Evolutionary conservation across 192 early-diverging fungal genomes (phyloP).

Genomic region (Haplosporangium gracile): DNA sequence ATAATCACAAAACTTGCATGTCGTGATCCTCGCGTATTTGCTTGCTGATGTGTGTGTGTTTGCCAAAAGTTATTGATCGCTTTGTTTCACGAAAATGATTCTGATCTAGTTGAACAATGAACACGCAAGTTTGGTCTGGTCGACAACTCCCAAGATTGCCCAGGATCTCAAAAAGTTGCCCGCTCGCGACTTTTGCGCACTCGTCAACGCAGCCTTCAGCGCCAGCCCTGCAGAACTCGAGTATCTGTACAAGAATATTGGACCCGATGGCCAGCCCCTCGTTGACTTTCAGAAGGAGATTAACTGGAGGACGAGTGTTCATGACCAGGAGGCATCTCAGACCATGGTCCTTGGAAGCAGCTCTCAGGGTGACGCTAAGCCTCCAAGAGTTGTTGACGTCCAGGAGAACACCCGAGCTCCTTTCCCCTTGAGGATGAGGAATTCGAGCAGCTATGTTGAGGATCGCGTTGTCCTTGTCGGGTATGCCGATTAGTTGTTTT

Average conservation of each 20-base stretch:
- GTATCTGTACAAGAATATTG: constrained; percentile 74
- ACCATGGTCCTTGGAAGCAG: constrained; percentile 10
- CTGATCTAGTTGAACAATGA: constrained; percentile 66
- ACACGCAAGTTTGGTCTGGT: constrained; percentile 92
- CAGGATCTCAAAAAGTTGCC: constrained; percentile 73
- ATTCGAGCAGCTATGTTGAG: constrained; percentile 81
- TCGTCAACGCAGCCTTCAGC: constrained; percentile 89
- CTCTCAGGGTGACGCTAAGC: constrained; percentile 45
- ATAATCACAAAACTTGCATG: neutral
- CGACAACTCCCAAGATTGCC: constrained; percentile 75
- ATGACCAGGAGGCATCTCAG: constrained; percentile 27
- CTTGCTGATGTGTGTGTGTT: neutral
- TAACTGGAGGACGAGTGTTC: constrained; percentile 75
- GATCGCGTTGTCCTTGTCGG: constrained; percentile 91
- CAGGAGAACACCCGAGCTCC: constrained; percentile 76
- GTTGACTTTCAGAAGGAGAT: constrained; percentile 71
- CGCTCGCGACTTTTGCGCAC: constrained; percentile 68
- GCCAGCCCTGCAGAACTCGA: constrained; percentile 78
- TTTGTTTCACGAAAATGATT: neutral
- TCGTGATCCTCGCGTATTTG: neutral
- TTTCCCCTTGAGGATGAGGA: constrained; percentile 89
- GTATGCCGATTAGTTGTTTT: constrained; percentile 39
- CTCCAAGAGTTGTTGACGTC: constrained; percentile 74
- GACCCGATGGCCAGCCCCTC: constrained; percentile 46
- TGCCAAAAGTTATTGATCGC: neutral